Evolutionary conservation across 805 yeast species (phyloP), one percentile per base, ranked within the genome.

Genomic region (Sugiyamaella americana): DNA sequence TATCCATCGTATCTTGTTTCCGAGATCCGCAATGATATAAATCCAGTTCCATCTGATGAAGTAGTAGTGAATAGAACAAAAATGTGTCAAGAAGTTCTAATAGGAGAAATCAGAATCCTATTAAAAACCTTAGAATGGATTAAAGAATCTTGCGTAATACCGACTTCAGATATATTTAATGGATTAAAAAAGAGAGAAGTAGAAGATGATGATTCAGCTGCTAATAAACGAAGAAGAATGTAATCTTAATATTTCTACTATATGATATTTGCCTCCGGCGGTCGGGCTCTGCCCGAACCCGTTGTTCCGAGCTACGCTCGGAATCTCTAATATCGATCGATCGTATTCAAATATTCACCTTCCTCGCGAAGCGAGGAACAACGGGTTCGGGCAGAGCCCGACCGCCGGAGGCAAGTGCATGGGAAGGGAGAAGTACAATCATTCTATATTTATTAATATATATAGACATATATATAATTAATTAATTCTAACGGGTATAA

Each of bases 91-190:
- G 63, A 62, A 42, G 57, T 63, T 1, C 43, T 57, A 5, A 30
- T 42, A 4, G 48, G 58, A n/a, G 68, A 63, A 41, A 48, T 52
- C 21, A 40, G 51, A n/a, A 54, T 63, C 4, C 52, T 64, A 5
- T 38, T 46, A 24, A 43, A 50, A 30, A 57, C 60, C 2, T 37
- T 46, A 3, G 55, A 55, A 11, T 61, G 62, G 63, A 48, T 46
- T 1, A 38, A 41, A 6, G 53, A 20, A 6, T 44, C 29, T 42
- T 20, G 47, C 16, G 18, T 16, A n/a, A 16, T 36, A 4, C 41
- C 41, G 16, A 5, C 20, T 5, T 5, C 41, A 5, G 6, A 24
- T 18, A 8, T 38, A 8, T 13, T 38, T 13, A 10, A 24, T 30
- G 20, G 20, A 23, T 6, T 20, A 6, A 38, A 38, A 13, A 20